phyloP scores from a whole-genome alignment of 768 basidiomycete species.

The Omphalotus guepiniiformis region DNA sequence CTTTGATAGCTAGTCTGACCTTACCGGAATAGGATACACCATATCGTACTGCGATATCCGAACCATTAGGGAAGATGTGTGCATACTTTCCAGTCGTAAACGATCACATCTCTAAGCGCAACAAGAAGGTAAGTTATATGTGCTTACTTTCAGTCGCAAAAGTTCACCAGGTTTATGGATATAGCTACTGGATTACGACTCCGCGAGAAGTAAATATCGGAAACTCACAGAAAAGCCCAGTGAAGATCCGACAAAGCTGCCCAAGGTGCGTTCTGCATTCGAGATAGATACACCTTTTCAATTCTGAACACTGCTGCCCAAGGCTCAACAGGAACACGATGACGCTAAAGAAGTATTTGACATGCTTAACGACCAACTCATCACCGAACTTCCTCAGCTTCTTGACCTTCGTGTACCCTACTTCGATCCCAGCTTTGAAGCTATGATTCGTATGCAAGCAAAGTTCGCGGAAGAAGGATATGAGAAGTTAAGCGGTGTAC shows the following conservation, averaged over 20 bases:
- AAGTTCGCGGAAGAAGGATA: conserved; percentile 99
- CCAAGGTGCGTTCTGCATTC: conserved; percentile 50
- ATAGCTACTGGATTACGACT: conserved; percentile 93
- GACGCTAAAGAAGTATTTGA: conserved; percentile 94
- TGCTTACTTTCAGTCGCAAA: neutral
- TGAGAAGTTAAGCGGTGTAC: conserved; percentile 92
- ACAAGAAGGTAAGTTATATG: conserved; percentile 75
- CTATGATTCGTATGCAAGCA: conserved; percentile 97
- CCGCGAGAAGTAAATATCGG: conserved; percentile 84
- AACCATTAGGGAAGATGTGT: conserved; percentile 95
- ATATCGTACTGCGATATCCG: conserved; percentile 91
- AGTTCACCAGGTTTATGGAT: too few relatives aligned
- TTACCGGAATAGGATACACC: conserved; percentile 71
- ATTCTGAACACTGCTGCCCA: neutral
- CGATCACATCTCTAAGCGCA: conserved; percentile 88
- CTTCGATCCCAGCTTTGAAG: conserved; percentile 98
- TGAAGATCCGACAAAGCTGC: conserved; percentile 89
- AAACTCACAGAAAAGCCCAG: conserved; percentile 90
- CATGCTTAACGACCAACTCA: conserved; percentile 87
- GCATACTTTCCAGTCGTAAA: conserved; percentile 93
- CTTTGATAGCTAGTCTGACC: neutral
- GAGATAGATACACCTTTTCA: neutral
- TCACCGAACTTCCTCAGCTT: conserved; percentile 85
- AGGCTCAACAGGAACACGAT: conserved; percentile 96
- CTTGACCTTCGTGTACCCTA: conserved; percentile 95